Evolutionary conservation across 1,139 yeast genomes (phyloP), one percentile per base, ranked within the genome.

Genomic region (Kodamaea sp.): DNA sequence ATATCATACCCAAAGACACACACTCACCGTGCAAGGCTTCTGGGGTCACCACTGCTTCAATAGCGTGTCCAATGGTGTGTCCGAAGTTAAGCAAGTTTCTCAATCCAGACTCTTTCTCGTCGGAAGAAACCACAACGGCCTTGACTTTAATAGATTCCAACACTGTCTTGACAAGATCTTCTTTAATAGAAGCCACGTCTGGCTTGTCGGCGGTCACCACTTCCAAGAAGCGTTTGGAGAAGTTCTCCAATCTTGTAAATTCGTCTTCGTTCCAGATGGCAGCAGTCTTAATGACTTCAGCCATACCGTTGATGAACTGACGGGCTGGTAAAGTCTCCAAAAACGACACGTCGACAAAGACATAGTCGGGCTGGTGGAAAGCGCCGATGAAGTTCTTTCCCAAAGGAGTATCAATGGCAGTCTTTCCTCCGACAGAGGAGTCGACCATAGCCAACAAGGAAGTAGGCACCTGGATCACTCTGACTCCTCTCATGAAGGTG

Each of bases 351-450:
- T 94, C 99, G 29, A 86, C 92, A 55, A 89, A 82, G 42, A 92
- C 88, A 50, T 84, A 83, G 50, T 77, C 70, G 7, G 98, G 98
- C 64, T 94, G 99, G 85, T 96, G 94, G 63, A 94, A 94, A 0
- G 98, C 94, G 44, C 99, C 99, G 46, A 94, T 78, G 48, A 94
- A 82, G 66, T 94, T 94, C 70, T 94, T 94, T 31, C 99, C 98
- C 47, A 83, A 64, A 2, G 97, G 96, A n/a, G 97, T 90, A 58
- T 94, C 98, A 42, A 94, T 92, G 26, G 98, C 98, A 23, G 98
- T 94, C 60, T 94, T 94, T 30, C 99, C 99, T 37, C 99, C 99
- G 47, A 94, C 90, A 3, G 97, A 86, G 4, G 97, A 89, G 61
- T 94, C 99, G 14, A 94, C 98, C 99, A 94, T 94, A 7, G 98